Percentiles rank a stretch among this genome's conserved stretches.
phyloP scores from a whole-genome alignment of 2,329 filamentous ascomycete genomes.

The Cytospora schulzeri region DNA sequence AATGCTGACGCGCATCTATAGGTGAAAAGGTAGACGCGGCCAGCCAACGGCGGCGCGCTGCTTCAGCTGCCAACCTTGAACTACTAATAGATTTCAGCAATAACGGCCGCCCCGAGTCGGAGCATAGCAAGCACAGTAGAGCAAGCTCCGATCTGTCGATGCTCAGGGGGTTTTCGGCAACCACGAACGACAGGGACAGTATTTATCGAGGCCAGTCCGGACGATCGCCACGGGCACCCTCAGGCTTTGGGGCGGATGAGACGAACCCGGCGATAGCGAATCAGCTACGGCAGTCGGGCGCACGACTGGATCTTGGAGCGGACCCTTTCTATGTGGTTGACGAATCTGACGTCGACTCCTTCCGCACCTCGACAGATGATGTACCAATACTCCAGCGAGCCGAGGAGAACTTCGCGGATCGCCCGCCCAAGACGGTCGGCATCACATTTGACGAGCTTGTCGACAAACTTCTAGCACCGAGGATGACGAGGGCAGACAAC shows the following conservation, averaged over 20 bases:
- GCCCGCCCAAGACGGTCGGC: conserved; percentile 53
- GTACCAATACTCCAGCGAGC: conserved; percentile 67
- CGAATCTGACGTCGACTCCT: conserved; percentile 69
- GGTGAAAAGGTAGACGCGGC: conserved; percentile 26
- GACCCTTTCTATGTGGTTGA: conserved; percentile 68
- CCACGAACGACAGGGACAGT: conserved; percentile 47
- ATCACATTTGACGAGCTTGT: conserved; percentile 73
- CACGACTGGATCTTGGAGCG: conserved; percentile 52
- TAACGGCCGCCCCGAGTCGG: conserved; percentile 56
- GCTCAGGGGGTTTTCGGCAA: conserved; percentile 54
- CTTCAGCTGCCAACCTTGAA: conserved; percentile 64
- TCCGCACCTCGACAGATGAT: conserved; percentile 63
- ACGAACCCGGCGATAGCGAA: conserved; percentile 49
- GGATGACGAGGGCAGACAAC: conserved; percentile 81
- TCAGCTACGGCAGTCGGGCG: conserved; percentile 54
- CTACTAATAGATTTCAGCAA: conserved; percentile 49
- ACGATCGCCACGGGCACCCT: conserved; percentile 51
- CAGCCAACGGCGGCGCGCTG: conserved; percentile 46
- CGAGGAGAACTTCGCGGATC: conserved; percentile 63
- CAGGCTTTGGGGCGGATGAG: conserved; percentile 45
- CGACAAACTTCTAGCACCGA: conserved; percentile 80
- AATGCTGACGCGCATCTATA: conserved; percentile 10
- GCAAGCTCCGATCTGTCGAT: conserved; percentile 72
- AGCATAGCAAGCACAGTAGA: conserved; percentile 68
- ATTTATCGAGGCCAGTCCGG: conserved; percentile 45